phyloP scores from a whole-genome alignment of 202 grass and related monocot genomes.

The Hordeum pubiflorum region DNA sequence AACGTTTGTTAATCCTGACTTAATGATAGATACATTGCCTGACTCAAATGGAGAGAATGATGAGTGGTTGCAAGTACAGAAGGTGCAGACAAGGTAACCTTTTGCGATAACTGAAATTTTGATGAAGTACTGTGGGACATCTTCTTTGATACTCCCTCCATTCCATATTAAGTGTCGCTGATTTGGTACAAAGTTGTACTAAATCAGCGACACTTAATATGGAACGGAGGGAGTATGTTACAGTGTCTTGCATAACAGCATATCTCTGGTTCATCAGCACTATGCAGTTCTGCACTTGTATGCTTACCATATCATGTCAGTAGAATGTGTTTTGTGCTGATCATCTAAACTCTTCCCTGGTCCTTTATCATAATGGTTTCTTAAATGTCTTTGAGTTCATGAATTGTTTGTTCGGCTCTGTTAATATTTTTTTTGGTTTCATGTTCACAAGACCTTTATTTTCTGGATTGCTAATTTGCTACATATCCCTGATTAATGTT shows the following conservation, averaged over 20 bases:
- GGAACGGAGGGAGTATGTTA: background rate
- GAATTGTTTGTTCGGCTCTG: background rate
- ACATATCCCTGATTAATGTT: background rate
- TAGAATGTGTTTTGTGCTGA: background rate
- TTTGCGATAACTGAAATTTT: background rate
- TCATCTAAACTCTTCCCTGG: background rate
- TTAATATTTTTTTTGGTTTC: background rate
- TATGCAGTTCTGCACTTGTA: background rate
- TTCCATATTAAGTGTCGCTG: no score
- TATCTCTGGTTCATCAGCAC: background rate
- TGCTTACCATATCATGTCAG: background rate
- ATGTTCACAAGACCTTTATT: background rate
- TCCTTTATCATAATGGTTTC: background rate
- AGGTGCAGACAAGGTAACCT: conserved; percentile 54
- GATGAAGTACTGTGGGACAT: background rate
- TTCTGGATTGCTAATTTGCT: background rate
- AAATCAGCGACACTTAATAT: no score
- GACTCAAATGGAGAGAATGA: conserved; percentile 46
- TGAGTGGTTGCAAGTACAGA: conserved; percentile 58
- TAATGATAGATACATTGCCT: conserved; percentile 34
- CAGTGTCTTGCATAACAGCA: background rate
- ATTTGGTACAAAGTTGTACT: no score
- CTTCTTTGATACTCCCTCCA: background rate
- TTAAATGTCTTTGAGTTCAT: background rate
- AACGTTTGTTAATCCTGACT: conserved; percentile 9